Evolutionary conservation across 1,139 yeast species (phyloP), one percentile per base, ranked within the genome.

Genomic region (Wickerhamiella pararugosa): DNA sequence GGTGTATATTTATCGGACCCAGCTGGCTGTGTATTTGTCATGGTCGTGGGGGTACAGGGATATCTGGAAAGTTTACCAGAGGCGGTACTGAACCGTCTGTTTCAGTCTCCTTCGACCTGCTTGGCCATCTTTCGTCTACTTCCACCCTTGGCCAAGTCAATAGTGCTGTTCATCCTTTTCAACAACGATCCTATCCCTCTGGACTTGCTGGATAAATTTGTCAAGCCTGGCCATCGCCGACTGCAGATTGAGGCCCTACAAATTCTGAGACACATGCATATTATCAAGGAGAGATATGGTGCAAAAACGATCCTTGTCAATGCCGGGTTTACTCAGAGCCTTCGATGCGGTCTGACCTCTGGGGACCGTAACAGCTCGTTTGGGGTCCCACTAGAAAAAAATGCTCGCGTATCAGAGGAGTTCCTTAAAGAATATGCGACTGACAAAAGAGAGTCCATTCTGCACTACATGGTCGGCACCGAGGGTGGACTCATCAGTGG

Each of bases 401-500:
- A 64, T 31, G 64, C 65, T 43, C 73, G 69, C 51, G 79, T 83
- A 1, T 77, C 75, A 40, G 61, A 75, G 28, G 69, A 70, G 32
- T 80, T 79, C 53, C 64, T 90, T 40, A 94, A 86, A 54, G 67
- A 67, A 35, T 86, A 84, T 63, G 94, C 96, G 7, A 72, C 84
- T 6, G 73, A 71, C 39, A 83, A 81, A 55, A 90, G 98, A 98
- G 98, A 92, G 58, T 76, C 84, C 5, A 90, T 92, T 52, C 67
- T 92, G 53, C 98, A 92, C 66, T 90, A 79, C 62, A 90, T 90
- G 97, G 98, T 90, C 37, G 97, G 97, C 3, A 76, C 39, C 57
- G 21, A 15, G 21, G 21, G 21, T 2, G 21, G 21, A 15, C 21
- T 15, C 21, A 15, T 25, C 28, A n/a, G 15, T 11, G 8, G 27